These are phyloP conservation scores for Huntiella bhutanensis DNA, from an alignment of 2,329 filamentous ascomycete genomes.

Conservation along the genomic window DNA sequence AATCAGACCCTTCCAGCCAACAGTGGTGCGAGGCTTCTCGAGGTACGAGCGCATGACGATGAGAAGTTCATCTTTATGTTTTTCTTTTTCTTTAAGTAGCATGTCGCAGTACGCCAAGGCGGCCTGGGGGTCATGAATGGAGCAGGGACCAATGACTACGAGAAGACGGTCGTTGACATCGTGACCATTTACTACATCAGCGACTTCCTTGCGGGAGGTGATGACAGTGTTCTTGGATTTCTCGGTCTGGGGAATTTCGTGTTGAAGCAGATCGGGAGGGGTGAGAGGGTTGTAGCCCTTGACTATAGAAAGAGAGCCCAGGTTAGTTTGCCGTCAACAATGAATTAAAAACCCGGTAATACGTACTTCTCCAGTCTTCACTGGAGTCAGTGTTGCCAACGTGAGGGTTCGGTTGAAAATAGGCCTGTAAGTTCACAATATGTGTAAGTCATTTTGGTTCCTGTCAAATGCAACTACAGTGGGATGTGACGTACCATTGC, in stretches of 20 bases:
- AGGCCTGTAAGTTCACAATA: slow-evolving; percentile 4
- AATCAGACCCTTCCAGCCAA: slow-evolving; percentile 97
- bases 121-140: slow-evolving; percentile 82
- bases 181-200: slow-evolving; percentile 58
- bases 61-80: slow-evolving; percentile 73
- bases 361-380: slow-evolving; percentile 68
- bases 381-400: slow-evolving; percentile 55
- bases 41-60: slow-evolving; percentile 98
- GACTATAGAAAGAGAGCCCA: slow-evolving; percentile 34
- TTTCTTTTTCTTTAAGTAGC: slow-evolving; percentile 63
- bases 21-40: slow-evolving; percentile 93
- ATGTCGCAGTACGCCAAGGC: slow-evolving; percentile 85
- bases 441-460: neutral
- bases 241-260: slow-evolving; percentile 58
- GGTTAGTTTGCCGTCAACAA: neutral
- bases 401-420: slow-evolving; percentile 21
- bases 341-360: slow-evolving; percentile 4
- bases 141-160: slow-evolving; percentile 85
- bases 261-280: slow-evolving; percentile 67
- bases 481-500: slow-evolving; percentile 6
- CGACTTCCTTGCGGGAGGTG: slow-evolving; percentile 47
- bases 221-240: slow-evolving; percentile 48
- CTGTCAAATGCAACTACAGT: neutral
- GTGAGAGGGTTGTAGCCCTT: slow-evolving; percentile 88
- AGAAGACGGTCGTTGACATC: slow-evolving; percentile 41